phyloP scores from a whole-genome alignment of 495 filamentous ascomycete species.

The Echria macrotheca region DNA sequence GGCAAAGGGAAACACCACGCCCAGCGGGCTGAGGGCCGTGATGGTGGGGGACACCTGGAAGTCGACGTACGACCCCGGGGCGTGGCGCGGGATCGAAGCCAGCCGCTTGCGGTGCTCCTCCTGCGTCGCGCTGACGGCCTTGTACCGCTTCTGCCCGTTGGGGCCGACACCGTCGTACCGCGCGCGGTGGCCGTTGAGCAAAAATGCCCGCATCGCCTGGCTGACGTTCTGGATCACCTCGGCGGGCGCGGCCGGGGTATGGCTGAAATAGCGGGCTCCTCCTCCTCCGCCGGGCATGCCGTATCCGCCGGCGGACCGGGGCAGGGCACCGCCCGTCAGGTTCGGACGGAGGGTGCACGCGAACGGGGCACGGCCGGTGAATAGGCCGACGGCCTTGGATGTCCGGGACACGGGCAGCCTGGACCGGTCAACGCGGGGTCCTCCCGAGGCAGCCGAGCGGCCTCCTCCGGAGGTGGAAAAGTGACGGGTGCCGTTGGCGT shows the following conservation, averaged over 20 bases:
- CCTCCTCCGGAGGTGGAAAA: constrained; percentile 49
- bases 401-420: constrained; percentile 62
- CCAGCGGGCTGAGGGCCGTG: constrained; percentile 68
- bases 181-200: constrained; percentile 78
- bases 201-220: constrained; percentile 81
- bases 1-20: constrained; percentile 34
- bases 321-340: constrained; percentile 80
- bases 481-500: constrained; percentile 54
- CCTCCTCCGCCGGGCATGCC: constrained; percentile 64
- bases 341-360: constrained; percentile 87
- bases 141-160: constrained; percentile 71
- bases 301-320: constrained; percentile 84
- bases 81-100: constrained; percentile 44
- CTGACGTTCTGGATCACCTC: constrained; percentile 95
- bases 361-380: constrained; percentile 76
- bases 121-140: constrained; percentile 61
- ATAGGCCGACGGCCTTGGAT: constrained; percentile 57
- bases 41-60: constrained; percentile 83
- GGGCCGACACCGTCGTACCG: constrained; percentile 71
- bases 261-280: constrained; percentile 81
- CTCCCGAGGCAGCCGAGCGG: constrained; percentile 10
- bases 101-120: constrained; percentile 62
- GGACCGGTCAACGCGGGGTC: constrained; percentile 55
- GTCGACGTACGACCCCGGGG: constrained; percentile 74
- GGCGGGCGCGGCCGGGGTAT: constrained; percentile 74